Evolutionary conservation across 768 basidiomycete genomes (phyloP).

Genomic region (Podaxis sp.): DNA sequence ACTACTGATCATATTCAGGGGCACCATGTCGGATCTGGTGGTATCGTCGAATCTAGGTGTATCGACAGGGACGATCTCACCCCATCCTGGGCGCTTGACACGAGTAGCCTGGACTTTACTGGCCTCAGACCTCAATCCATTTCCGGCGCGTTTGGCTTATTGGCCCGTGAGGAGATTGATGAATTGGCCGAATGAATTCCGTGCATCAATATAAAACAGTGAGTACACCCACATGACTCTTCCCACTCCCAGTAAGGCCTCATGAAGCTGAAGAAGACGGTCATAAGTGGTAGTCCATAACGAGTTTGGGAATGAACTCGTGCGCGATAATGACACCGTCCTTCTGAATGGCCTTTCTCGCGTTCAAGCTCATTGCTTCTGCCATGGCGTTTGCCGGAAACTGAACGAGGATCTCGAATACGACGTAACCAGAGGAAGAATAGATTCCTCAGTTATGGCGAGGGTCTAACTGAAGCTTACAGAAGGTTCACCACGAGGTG

Average conservation of each 20-base stretch:
- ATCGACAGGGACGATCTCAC: conserved; percentile 33
- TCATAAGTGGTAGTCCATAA: not conserved
- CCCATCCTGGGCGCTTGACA: conserved; percentile 15
- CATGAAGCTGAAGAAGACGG: conserved; percentile 18
- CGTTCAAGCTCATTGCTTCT: too few species aligned
- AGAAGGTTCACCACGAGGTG: not conserved
- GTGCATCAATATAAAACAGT: not conserved
- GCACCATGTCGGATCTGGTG: conserved; percentile 20
- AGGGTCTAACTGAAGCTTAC: not conserved
- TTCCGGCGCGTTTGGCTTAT: conserved; percentile 11
- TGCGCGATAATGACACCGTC: conserved; percentile 21
- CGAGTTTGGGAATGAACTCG: not conserved
- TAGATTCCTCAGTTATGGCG: not conserved
- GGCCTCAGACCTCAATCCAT: conserved; percentile 32
- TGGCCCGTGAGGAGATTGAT: conserved; percentile 18
- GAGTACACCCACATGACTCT: conserved; percentile 20
- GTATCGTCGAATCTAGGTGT: conserved; percentile 33
- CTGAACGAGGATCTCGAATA: too few species aligned
- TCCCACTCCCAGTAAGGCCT: conserved; percentile 24
- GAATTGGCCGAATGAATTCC: conserved; percentile 14
- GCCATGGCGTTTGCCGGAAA: too few species aligned
- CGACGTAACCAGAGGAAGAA: too few species aligned
- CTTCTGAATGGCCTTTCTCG: not conserved
- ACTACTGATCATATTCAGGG: conserved; percentile 24
- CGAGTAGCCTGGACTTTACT: conserved; percentile 25